Conservation (phyloP, 1,284 basidiomycete genomes). For the Ganoderma lucidum region DNA sequence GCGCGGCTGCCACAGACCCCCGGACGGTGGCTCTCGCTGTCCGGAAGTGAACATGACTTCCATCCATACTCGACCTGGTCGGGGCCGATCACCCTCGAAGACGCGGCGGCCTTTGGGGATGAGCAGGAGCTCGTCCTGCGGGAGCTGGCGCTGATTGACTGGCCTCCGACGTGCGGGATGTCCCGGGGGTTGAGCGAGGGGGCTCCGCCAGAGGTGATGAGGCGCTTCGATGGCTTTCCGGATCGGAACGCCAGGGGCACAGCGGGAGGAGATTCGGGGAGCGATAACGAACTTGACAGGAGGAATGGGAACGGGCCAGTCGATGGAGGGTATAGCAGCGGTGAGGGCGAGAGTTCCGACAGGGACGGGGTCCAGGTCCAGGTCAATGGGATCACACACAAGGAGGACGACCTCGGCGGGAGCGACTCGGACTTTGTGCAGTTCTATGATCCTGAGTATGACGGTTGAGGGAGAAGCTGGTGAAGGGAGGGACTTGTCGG, state of each 20-base stretch:
- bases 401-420: no score
- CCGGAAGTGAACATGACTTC: not conserved
- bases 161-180: not conserved
- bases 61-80: not conserved
- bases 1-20: not conserved
- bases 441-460: constrained; percentile 1
- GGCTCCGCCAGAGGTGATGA: not conserved
- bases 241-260: not conserved
- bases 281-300: not conserved
- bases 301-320: not conserved
- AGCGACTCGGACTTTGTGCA: not conserved
- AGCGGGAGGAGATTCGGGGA: not conserved
- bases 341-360: not conserved
- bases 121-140: constrained; percentile 1
- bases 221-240: not conserved
- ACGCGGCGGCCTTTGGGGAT: not conserved
- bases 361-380: not conserved
- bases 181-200: not conserved
- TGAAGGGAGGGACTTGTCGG: not conserved
- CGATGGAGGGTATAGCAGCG: not conserved
- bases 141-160: not conserved
- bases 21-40: not conserved
- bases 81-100: not conserved
- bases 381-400: not conserved
- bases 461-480: not conserved